phyloP scores from a whole-genome alignment of 345 rosid species.

The Acer saccharum region DNA sequence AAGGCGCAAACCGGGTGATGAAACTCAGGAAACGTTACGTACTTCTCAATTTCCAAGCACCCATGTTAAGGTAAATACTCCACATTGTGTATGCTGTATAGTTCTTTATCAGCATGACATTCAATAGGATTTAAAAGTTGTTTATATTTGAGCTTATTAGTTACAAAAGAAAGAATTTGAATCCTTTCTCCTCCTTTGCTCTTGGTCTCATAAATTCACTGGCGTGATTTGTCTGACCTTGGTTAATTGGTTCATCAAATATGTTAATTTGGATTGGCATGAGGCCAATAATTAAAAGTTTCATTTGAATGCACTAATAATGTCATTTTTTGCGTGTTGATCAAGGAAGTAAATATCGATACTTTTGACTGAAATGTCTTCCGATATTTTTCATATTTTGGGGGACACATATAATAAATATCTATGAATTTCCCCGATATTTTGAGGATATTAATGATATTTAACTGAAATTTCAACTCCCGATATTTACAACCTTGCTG shows the following conservation, averaged over 20 bases:
- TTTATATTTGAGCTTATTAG: not conserved
- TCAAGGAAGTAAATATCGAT: no score
- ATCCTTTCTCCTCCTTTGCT: not conserved
- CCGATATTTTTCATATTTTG: no score
- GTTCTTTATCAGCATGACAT: not conserved
- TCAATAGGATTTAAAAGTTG: not conserved
- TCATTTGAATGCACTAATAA: no score
- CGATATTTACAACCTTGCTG: no score
- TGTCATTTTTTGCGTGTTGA: no score
- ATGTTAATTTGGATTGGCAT: not conserved
- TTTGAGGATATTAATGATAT: no score
- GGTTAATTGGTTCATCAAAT: not conserved
- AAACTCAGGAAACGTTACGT: conserved; percentile 96
- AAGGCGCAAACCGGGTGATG: conserved; percentile 73
- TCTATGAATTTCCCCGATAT: no score
- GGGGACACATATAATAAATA: no score
- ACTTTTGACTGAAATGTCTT: no score
- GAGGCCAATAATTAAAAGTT: no score
- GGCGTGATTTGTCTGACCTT: not conserved
- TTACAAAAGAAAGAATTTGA: not conserved
- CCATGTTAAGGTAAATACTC: conserved; percentile 78
- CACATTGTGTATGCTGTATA: not conserved
- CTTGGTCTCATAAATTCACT: not conserved
- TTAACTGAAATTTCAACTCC: no score
- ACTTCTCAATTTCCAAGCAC: conserved; percentile 95